Base-by-base conservation (phyloP, 139 green algal genomes). In the Volvox reticuliferus region DNA sequence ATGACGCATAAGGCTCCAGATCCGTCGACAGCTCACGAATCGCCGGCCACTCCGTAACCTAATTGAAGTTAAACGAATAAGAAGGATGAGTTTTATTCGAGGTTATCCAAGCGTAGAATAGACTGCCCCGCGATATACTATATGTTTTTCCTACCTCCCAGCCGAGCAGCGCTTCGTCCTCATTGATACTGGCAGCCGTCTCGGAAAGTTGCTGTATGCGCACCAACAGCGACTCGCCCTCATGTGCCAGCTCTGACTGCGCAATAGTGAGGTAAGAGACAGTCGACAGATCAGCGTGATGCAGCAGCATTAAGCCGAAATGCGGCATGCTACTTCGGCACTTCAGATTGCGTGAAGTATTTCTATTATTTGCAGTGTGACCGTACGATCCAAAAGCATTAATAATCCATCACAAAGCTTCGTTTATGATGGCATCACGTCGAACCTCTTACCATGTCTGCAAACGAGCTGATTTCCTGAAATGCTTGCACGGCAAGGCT, bases 161-260 rank as follows among this genome's bases (percentile, higher is more conserved):
- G 33, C 82, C 91, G 62, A 95, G 93, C 61, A 95, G 91, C n/a
- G 44, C 82, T 82, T 95, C 92, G 36, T 94, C 91, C 68, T 92
- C 90, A 87, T 94, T 94, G 79, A 95, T 92, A 30, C 32, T 82
- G 13, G 88, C 82, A 21, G 93, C 92, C 28, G 80, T 62, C 30
- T 94, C 93, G 32, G 78, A 20, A 20, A 93, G 90, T 61, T 88
- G 82, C 35, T 91, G 90, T 78, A 96, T 85, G 44, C 88, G 85
- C 19, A 82, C 79, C 50, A 89, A 35, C 26, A 93, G 85, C 79
- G 91, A 84, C 62, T 86, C 82, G 28, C 93, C 93, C 50, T 85
- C 79, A 86, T 89, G 88, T 22, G 93, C 90, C 33, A 91, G 87
- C 63, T 95, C 93, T 18, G 91, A 84, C 89, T 93, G 88, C 30